These are phyloP conservation scores for Rhizopogon salebrosus DNA, from an alignment of 768 basidiomycete genomes.

Conservation along the genomic window DNA sequence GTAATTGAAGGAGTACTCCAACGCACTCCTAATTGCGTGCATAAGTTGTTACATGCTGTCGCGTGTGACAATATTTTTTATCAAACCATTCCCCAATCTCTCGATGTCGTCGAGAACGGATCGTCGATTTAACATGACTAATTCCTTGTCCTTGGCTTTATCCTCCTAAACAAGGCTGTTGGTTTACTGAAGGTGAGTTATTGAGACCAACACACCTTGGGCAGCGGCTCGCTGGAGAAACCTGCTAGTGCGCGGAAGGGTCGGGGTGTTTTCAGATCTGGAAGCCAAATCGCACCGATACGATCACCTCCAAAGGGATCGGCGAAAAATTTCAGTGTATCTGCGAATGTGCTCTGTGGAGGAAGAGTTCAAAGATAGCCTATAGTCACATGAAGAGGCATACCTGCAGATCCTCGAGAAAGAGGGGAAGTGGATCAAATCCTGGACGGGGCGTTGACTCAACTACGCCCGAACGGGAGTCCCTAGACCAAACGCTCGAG, in stretches of 20 bases:
- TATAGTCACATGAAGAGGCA: conserved; percentile 9
- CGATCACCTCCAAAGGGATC: conserved; percentile 75
- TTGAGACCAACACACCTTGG: conserved; percentile 22
- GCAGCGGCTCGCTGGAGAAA: conserved; percentile 62
- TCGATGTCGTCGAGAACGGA: conserved; percentile 72
- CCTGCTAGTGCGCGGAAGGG: conserved; percentile 80
- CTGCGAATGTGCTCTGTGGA: conserved; percentile 60
- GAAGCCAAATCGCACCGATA: conserved; percentile 87
- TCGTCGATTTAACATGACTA: conserved; percentile 61
- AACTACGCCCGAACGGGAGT: background rate
- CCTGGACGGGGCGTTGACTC: conserved; percentile 45
- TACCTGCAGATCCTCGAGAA: conserved; percentile 73
- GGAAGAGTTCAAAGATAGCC: conserved; percentile 1
- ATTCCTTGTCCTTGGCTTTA: conserved; percentile 46
- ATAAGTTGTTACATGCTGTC: conserved; percentile 3
- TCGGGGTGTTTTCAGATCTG: conserved; percentile 51
- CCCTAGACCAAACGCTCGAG: conserved; percentile 40
- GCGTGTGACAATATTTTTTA: conserved; percentile 39
- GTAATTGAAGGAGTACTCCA: too few relatives aligned
- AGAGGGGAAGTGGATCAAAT: conserved; percentile 71
- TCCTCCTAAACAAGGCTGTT: conserved; percentile 13
- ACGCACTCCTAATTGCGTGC: too few relatives aligned
- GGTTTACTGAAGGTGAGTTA: background rate
- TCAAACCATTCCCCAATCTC: conserved; percentile 65
- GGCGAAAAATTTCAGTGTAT: conserved; percentile 79